Evolutionary conservation across 2,329 filamentous ascomycete species (phyloP).

Genomic region (Fusarium chlamydosporum): DNA sequence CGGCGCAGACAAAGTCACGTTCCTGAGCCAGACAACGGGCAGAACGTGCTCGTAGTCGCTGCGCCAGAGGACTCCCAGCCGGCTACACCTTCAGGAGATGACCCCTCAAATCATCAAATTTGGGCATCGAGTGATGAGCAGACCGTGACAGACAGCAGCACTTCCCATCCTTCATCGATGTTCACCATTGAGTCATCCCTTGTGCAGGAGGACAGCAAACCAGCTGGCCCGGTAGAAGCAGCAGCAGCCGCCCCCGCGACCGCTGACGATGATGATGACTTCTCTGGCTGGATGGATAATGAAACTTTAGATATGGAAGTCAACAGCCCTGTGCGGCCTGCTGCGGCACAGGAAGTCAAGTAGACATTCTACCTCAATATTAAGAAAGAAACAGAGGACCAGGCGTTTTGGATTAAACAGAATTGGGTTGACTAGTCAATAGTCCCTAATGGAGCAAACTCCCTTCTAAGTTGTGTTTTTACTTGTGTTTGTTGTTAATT

Average conservation of each 20-base stretch:
- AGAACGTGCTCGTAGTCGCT: constrained; percentile 73
- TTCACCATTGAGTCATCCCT: constrained; percentile 28
- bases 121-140: constrained; percentile 40
- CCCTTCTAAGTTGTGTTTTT: constrained; percentile 13
- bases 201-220: constrained; percentile 22
- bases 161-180: constrained; percentile 31
- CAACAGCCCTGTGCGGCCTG: constrained; percentile 33
- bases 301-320: constrained; percentile 49
- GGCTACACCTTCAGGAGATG: constrained; percentile 63
- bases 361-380: constrained; percentile 20
- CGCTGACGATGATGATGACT: constrained; percentile 55
- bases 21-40: constrained; percentile 57
- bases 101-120: constrained; percentile 40
- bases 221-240: constrained; percentile 26
- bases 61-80: constrained; percentile 75
- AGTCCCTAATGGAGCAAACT: constrained; percentile 22
- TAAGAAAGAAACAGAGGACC: constrained; percentile 18
- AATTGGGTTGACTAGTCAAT: constrained; percentile 24
- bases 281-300: constrained; percentile 57
- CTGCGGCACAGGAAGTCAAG: constrained; percentile 45
- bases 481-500: constrained; percentile 15
- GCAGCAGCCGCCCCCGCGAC: constrained; percentile 34
- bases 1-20: constrained; percentile 56
- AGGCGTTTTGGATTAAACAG: constrained; percentile 37
- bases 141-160: constrained; percentile 33